Evolutionary conservation across 2,329 filamentous ascomycete species (phyloP), one percentile per base, ranked within the genome.

Genomic region (Alternaria sp.): DNA sequence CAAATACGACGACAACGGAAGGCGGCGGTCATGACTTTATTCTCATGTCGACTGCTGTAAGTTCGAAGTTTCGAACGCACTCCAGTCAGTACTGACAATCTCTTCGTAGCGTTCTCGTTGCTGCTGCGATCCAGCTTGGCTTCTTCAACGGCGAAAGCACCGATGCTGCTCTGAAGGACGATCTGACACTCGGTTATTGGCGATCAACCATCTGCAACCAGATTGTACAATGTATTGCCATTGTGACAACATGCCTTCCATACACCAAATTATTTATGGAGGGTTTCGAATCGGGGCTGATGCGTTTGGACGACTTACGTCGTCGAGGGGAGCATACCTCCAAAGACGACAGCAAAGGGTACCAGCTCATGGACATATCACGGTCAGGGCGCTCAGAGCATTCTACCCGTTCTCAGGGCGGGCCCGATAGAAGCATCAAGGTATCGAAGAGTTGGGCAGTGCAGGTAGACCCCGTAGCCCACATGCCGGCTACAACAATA

Each of bases 221-320:
- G 53, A 50, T 68, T 9, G 59, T 75, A 5, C 69, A 70, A 45
- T 65, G 68, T 16, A 60, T 75, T 34, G 66, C 66, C 5, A 72
- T 75, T 14, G 54, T 72, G 7, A 74, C 73, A 14, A 70, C 70
- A 9, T 73, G 69, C 51, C 63, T 75, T 16, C 69, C 72, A 1
- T 75, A 74, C 57, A 67, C 70, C 27, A 74, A 71, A 32, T 62
- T 72, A 2, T 72, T 75, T 48, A 67, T 76, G 65, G 65, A 74
- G 36, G 67, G 68, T 4, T 64, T 74, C n/a, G 73, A 74, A 22
- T 70, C 66, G 4, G 70, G 70, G 4, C 56, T 71, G 0, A 63
- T 74, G 20, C 66, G 71, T 7, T 54, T 70, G 3, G 69, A 73
- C 40, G 69, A 72, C 20, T 32, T 57, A 22, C 61, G 66, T 11